phyloP scores from a whole-genome alignment of 164 flowering plant genomes.

The Macadamia tetraphylla region DNA sequence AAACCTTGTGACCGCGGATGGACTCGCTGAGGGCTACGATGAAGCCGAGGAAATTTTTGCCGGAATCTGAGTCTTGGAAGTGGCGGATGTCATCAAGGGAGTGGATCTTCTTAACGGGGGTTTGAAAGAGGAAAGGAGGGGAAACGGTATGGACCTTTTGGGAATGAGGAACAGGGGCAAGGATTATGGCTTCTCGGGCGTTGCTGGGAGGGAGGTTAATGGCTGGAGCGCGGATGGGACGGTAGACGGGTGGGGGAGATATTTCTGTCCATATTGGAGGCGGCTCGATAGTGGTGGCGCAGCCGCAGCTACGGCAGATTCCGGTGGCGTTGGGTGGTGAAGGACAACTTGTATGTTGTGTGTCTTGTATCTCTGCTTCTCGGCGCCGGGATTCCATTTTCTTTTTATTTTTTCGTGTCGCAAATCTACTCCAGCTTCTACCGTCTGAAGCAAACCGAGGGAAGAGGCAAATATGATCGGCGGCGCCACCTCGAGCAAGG shows the following conservation, averaged over 20 bases:
- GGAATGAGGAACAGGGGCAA: conserved; percentile 64
- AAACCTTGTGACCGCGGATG: conserved; percentile 56
- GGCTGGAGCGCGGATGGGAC: conserved; percentile 46
- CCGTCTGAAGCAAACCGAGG: too few relatives aligned
- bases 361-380: neutral
- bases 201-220: conserved; percentile 28
- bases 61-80: conserved; percentile 52
- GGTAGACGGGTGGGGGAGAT: conserved; percentile 52
- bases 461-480: too few relatives aligned
- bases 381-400: conserved; percentile 10
- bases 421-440: too few relatives aligned
- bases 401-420: too few relatives aligned
- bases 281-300: conserved; percentile 11
- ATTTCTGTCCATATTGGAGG: conserved; percentile 29
- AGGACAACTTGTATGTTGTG: too few relatives aligned
- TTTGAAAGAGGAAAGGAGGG: conserved; percentile 45
- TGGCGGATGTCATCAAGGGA: conserved; percentile 53
- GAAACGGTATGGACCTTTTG: conserved; percentile 30
- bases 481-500: too few relatives aligned
- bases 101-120: conserved; percentile 59
- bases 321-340: neutral
- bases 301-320: conserved; percentile 12
- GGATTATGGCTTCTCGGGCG: conserved; percentile 41
- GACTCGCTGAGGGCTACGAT: conserved; percentile 71
- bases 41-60: conserved; percentile 72